phyloP scores from a whole-genome alignment of 768 basidiomycete species.

The Hericium coralloides region DNA sequence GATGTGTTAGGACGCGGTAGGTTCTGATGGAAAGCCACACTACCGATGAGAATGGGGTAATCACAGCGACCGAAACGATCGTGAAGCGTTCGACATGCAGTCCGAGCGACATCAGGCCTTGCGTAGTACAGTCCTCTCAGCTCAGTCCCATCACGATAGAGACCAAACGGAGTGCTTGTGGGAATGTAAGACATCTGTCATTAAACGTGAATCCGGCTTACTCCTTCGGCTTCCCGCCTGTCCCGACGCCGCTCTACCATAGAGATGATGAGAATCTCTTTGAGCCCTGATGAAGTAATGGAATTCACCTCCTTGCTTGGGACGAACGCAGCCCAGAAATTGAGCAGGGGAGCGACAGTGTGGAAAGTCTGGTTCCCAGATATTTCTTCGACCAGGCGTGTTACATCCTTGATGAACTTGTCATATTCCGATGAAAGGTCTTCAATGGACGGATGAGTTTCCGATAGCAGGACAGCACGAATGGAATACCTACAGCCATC shows the following conservation, averaged over 20 bases:
- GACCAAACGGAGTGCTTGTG: conserved; percentile 59
- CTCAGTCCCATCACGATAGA: conserved; percentile 74
- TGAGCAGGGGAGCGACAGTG: conserved; percentile 65
- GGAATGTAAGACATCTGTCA: neutral
- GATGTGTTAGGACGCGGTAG: neutral
- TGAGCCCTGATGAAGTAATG: neutral
- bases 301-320: conserved; percentile 58
- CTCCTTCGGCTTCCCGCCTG: conserved; percentile 62
- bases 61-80: conserved; percentile 40
- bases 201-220: conserved; percentile 17
- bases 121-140: conserved; percentile 65
- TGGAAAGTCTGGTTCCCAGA: conserved; percentile 70
- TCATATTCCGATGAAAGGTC: conserved; percentile 46
- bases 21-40: neutral
- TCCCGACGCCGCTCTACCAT: conserved; percentile 60
- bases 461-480: neutral
- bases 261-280: neutral
- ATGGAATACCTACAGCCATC: neutral
- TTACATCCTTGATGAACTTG: conserved; percentile 61
- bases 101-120: conserved; percentile 54
- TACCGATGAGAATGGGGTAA: conserved; percentile 70
- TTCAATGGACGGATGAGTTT: conserved; percentile 16
- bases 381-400: conserved; percentile 57
- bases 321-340: conserved; percentile 76
- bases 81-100: conserved; percentile 58